phyloP scores from a whole-genome alignment of 441 rosid genomes.

The Kokia cookei region DNA sequence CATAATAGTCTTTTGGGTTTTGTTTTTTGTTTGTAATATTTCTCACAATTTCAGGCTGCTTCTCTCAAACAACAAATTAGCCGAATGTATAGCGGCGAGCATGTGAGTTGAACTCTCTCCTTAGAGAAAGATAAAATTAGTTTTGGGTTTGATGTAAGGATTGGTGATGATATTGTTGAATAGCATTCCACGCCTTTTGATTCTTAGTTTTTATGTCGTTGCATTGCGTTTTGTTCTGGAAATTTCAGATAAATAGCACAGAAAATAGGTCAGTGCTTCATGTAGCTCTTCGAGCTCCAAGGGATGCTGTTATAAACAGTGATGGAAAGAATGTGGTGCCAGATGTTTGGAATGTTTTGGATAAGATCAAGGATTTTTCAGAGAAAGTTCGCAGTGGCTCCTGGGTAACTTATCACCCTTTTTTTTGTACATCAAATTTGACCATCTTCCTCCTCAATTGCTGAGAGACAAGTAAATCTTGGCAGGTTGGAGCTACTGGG shows the following conservation, averaged over 20 bases:
- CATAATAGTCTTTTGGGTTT: neutral
- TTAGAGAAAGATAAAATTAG: neutral
- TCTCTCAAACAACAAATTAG: conserved; percentile 61
- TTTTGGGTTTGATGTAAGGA: neutral
- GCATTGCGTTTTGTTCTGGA: conserved; percentile 10
- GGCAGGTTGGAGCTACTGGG: conserved; percentile 93
- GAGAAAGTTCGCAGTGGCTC: conserved; percentile 86
- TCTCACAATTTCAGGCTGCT: conserved; percentile 43
- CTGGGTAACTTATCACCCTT: conserved; percentile 51
- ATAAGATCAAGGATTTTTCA: conserved; percentile 83
- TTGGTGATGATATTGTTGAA: neutral
- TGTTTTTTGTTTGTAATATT: neutral
- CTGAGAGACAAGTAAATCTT: conserved; percentile 21
- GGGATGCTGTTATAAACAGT: conserved; percentile 63
- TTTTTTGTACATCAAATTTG: conserved; percentile 8
- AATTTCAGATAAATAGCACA: conserved; percentile 74
- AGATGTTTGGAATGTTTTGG: conserved; percentile 86
- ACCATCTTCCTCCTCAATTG: conserved; percentile 4
- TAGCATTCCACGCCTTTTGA: neutral
- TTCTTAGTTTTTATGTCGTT: neutral
- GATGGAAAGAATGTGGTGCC: conserved; percentile 91
- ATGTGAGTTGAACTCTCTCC: conserved; percentile 34
- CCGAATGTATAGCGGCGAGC: conserved; percentile 72
- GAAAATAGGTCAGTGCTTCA: conserved; percentile 95
- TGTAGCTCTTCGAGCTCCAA: conserved; percentile 87